Conservation (phyloP, 345 rosid species). For the Populus ilicifolia region DNA sequence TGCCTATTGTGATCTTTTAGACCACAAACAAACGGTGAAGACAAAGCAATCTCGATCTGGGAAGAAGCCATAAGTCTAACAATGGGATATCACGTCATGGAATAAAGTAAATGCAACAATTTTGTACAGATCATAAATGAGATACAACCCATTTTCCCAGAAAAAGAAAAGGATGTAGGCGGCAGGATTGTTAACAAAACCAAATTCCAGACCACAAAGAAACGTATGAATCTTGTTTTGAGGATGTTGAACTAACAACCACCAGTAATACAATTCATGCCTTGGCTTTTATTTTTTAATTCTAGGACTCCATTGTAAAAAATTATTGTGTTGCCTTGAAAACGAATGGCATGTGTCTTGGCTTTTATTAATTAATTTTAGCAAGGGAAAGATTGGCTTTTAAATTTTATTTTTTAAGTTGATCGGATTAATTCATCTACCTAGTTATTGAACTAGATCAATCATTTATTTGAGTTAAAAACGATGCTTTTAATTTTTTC, state of each 20-base stretch:
- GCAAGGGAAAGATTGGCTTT: too few relatives aligned
- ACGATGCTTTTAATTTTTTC: too few relatives aligned
- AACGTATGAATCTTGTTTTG: background rate
- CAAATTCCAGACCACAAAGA: background rate
- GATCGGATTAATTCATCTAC: too few relatives aligned
- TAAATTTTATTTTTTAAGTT: too few relatives aligned
- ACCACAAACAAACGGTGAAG: slow-evolving; percentile 55
- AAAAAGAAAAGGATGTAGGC: background rate
- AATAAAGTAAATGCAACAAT: background rate
- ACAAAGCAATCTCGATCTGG: slow-evolving; percentile 55
- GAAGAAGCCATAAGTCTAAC: slow-evolving; percentile 55
- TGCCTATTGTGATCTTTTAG: slow-evolving; percentile 52
- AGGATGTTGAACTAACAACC: background rate
- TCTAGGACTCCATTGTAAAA: background rate
- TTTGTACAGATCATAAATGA: background rate
- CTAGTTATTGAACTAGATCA: too few relatives aligned
- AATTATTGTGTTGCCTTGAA: background rate
- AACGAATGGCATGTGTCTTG: too few relatives aligned
- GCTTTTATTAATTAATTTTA: too few relatives aligned
- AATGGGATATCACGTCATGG: too few relatives aligned
- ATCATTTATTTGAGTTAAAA: too few relatives aligned
- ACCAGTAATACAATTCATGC: background rate
- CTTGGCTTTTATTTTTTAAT: background rate
- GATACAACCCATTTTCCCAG: slow-evolving; percentile 5
- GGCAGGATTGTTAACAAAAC: background rate